Conservation (phyloP, 306 rosid species). For the Urtica urens region DNA sequence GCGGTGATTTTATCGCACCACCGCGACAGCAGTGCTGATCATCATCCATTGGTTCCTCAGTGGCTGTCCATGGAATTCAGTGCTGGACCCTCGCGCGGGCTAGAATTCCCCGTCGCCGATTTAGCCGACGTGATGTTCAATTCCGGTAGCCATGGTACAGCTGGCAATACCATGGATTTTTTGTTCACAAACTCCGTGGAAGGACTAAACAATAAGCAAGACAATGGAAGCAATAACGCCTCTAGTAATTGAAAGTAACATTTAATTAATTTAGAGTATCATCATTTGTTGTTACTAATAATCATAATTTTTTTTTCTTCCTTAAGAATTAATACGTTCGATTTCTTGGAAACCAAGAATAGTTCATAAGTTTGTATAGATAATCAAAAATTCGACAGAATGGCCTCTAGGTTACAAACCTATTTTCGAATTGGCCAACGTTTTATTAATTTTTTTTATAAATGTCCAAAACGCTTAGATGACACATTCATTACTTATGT, state of each 20-base stretch:
- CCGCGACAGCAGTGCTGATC: not conserved
- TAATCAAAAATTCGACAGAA: too few relatives aligned
- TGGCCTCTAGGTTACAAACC: too few relatives aligned
- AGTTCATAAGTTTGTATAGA: too few relatives aligned
- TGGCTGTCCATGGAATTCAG: conserved; percentile 19
- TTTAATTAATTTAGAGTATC: too few relatives aligned
- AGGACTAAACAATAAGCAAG: conserved; percentile 12
- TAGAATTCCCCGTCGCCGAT: conserved; percentile 37
- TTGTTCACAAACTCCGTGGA: conserved; percentile 28
- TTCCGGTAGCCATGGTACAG: conserved; percentile 35
- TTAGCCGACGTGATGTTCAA: conserved; percentile 63
- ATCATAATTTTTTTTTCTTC: not conserved
- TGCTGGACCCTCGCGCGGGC: not conserved
- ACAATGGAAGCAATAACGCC: conserved; percentile 24
- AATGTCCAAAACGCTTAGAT: too few relatives aligned
- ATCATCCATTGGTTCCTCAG: not conserved
- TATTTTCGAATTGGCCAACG: too few relatives aligned
- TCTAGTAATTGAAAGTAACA: not conserved
- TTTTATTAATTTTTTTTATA: too few relatives aligned
- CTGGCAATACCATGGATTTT: conserved; percentile 45
- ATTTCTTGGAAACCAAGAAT: too few relatives aligned
- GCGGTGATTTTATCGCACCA: not conserved
- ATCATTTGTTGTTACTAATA: too few relatives aligned
- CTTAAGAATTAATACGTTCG: not conserved
- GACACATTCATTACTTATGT: too few relatives aligned